Evolutionary conservation across 192 early-diverging fungal species (phyloP), one percentile per base, ranked within the genome.

Genomic region (Backusella tarrabulga): DNA sequence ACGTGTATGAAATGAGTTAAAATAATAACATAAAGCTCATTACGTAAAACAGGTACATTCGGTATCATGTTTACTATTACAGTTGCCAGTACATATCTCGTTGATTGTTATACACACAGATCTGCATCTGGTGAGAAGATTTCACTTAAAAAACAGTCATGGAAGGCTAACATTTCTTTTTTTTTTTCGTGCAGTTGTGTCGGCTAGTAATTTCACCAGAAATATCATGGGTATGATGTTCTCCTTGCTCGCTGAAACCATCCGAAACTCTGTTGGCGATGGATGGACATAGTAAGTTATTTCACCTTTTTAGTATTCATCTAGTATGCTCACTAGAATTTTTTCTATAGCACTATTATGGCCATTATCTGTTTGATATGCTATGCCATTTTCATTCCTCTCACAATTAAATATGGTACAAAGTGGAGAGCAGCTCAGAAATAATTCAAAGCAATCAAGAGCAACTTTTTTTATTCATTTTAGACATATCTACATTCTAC

Each of bases 231-330:
- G 46, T 34, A 78, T 70, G 67, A 67, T 78, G 29, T 78, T 78
- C 35, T 78, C 77, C 1, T 34, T 78, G 38, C 26, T 73, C 26
- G 77, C 77, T 19, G 71, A 8, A 23, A 44, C 32, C n/a, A 66
- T 78, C 19, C 32, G 72, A 46, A 21, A 44, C 6, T 15, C 44
- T 23, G 5, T 78, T 11, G 77, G 77, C 21, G 71, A 78, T 63
- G 77, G 71, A 23, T 73, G 70, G 70, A 73, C 77, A 44, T 78
- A 78, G 77, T 78, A 78, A 78, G 77, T 76, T 23, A 46, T 40
- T 34, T 21, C 23, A 8, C 1, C 4, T 35, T 32, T 34, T 66
- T 42, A n/a, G 41, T 29, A 29, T 21, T 32, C 19, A 41, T 2
- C 42, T 0, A 9, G 26, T 6, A 34, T 32, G 21, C 14, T 67